Conservation (phyloP, 176 grass and related monocot genomes). For the Alloteropsis semialata region DNA sequence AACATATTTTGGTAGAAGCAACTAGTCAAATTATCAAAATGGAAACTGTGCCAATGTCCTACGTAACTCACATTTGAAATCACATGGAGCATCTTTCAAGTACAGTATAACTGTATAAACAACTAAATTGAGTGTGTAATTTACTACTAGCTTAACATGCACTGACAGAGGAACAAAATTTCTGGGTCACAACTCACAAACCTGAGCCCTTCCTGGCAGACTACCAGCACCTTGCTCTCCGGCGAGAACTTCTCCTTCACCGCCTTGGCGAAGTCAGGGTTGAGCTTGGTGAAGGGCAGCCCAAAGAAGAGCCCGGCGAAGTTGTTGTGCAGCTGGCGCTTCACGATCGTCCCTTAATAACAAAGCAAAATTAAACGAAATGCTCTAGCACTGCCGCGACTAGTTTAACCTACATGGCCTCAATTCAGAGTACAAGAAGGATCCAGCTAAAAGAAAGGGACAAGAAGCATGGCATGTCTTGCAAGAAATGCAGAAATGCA, state of each 20-base stretch:
- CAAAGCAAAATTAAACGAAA: not conserved
- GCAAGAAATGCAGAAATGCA: not conserved
- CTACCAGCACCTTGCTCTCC: slow-evolving; percentile 70
- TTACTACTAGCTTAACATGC: not conserved
- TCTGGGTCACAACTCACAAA: slow-evolving; percentile 29
- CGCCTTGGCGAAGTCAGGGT: slow-evolving; percentile 62
- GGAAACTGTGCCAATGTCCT: not conserved
- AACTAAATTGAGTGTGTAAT: not conserved
- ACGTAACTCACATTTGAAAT: not conserved
- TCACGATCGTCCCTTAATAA: slow-evolving; percentile 66
- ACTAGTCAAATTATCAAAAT: not conserved
- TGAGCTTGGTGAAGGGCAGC: slow-evolving; percentile 71
- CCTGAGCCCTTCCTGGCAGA: slow-evolving; percentile 96
- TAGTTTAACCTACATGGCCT: not conserved
- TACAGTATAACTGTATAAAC: not conserved
- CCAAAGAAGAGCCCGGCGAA: slow-evolving; percentile 86
- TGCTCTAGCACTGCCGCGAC: not conserved
- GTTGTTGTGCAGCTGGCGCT: slow-evolving; percentile 78
- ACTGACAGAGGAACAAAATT: not conserved
- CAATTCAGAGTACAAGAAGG: not conserved
- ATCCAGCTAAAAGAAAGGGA: too few relatives aligned
- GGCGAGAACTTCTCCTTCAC: slow-evolving; percentile 67
- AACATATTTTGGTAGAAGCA: not conserved
- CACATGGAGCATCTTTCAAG: not conserved
- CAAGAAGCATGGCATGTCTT: not conserved